Percentiles rank a stretch among this genome's conserved stretches.
Evolutionary conservation across 2,329 filamentous ascomycete genomes (phyloP).

Genomic region (Diaporthe capsici): DNA sequence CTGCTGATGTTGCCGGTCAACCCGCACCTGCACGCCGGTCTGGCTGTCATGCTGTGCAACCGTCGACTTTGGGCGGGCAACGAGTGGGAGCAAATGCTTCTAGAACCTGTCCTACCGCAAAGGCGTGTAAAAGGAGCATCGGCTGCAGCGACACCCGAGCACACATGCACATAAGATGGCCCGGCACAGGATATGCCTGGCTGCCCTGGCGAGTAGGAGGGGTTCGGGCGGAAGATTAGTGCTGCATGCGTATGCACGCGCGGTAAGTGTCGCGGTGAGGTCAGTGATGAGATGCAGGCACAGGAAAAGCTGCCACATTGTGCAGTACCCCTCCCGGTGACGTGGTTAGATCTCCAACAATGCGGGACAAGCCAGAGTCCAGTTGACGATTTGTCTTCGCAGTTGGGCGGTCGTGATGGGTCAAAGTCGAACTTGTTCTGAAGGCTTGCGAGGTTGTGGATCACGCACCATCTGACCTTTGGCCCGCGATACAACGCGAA

Average conservation of each 20-base stretch:
- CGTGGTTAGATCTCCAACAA: neutral
- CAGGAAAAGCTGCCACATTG: neutral
- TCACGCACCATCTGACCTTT: neutral
- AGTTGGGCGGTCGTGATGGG: neutral
- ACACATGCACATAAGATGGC: neutral
- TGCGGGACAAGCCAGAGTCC: neutral
- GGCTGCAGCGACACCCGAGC: constrained; percentile 17
- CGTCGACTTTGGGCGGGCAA: neutral
- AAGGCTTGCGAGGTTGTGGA: neutral
- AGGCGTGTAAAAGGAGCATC: neutral
- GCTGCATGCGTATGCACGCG: neutral
- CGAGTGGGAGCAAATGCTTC: neutral
- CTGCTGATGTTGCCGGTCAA: neutral
- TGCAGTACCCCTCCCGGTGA: neutral
- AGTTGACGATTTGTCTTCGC: neutral
- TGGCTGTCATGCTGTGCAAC: constrained; percentile 1
- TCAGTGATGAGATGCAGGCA: neutral
- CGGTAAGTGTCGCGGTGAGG: neutral
- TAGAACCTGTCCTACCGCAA: neutral
- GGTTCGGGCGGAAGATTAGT: neutral
- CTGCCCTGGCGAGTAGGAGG: neutral
- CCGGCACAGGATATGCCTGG: neutral
- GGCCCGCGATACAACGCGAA: too few relatives aligned
- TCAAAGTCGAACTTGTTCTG: too few relatives aligned
- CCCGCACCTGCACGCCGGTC: neutral